Percentiles rank a stretch among this genome's conserved stretches.
Conservation (phyloP, 2,329 filamentous ascomycete species). For the Fusarium kyushuense region DNA sequence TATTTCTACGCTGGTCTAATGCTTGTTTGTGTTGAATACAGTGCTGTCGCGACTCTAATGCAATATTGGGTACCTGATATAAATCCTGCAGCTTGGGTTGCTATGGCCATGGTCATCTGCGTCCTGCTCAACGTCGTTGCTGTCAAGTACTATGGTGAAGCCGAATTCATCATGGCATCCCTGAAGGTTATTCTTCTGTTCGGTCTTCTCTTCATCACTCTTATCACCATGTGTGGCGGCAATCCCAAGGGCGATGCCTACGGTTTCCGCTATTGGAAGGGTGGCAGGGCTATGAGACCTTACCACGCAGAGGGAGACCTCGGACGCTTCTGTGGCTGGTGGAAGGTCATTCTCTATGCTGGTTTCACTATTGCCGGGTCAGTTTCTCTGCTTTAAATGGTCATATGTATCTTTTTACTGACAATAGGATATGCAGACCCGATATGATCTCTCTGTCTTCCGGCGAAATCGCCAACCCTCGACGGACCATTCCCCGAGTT, state of each 20-base stretch:
- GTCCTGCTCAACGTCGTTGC: slow-evolving; percentile 61
- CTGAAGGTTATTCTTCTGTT: slow-evolving; percentile 62
- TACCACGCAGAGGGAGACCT: slow-evolving; percentile 60
- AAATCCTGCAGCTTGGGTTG: slow-evolving; percentile 63
- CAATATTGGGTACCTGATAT: slow-evolving; percentile 58
- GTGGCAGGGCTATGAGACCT: slow-evolving; percentile 50
- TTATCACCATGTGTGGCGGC: slow-evolving; percentile 76
- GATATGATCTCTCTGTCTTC: slow-evolving; percentile 71
- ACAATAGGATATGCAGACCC: slow-evolving; percentile 55
- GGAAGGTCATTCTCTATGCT: slow-evolving; percentile 70
- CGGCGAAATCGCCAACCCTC: slow-evolving; percentile 73
- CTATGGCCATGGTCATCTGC: slow-evolving; percentile 60
- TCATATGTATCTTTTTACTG: background rate
- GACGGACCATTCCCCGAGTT: slow-evolving; percentile 73
- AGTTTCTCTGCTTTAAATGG: background rate
- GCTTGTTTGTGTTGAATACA: slow-evolving; percentile 60
- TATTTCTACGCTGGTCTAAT: slow-evolving; percentile 62
- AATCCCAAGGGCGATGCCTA: slow-evolving; percentile 73
- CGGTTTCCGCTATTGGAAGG: slow-evolving; percentile 71
- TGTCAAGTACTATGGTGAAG: slow-evolving; percentile 59
- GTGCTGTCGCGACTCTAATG: slow-evolving; percentile 59
- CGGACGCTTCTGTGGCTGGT: slow-evolving; percentile 71
- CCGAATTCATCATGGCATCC: slow-evolving; percentile 69
- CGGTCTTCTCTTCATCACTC: slow-evolving; percentile 71
- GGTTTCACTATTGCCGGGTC: slow-evolving; percentile 72